phyloP scores from a whole-genome alignment of 371 early-diverging fungal genomes.

The Rozella allomycis region DNA sequence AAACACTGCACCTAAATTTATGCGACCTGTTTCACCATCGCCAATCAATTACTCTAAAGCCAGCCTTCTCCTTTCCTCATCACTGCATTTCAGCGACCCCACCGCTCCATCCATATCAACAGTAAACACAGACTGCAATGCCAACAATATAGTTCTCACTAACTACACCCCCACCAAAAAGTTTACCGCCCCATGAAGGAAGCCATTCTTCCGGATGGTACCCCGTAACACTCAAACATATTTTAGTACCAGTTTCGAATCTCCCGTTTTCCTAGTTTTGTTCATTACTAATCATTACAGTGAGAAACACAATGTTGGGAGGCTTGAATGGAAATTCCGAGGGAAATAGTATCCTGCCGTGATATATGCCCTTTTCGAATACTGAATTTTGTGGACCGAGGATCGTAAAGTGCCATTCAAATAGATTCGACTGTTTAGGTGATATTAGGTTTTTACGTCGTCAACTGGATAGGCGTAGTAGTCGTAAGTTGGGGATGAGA shows the following conservation, averaged over 20 bases:
- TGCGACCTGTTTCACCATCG: too few relatives aligned
- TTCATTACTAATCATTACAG: conserved; percentile 5
- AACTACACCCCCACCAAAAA: background rate
- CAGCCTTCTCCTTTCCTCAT: conserved; percentile 33
- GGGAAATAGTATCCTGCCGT: conserved; percentile 34
- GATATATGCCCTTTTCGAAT: conserved; percentile 56
- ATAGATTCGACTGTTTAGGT: too few relatives aligned
- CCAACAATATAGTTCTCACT: conserved; percentile 65
- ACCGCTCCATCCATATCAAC: conserved; percentile 55
- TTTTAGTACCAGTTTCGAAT: conserved; percentile 69
- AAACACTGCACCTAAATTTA: too few relatives aligned
- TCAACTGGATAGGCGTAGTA: too few relatives aligned
- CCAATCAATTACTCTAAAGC: conserved; percentile 44
- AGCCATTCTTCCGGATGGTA: conserved; percentile 86
- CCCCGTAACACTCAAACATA: conserved; percentile 74
- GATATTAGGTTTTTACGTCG: too few relatives aligned
- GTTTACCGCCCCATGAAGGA: conserved; percentile 67
- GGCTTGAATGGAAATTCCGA: conserved; percentile 81
- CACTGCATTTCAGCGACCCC: conserved; percentile 52
- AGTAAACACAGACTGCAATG: conserved; percentile 48
- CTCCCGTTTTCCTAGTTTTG: conserved; percentile 47
- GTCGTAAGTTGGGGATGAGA: too few relatives aligned
- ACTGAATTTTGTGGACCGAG: conserved; percentile 65
- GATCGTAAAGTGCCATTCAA: conserved; percentile 86
- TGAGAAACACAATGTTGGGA: conserved; percentile 66